Base-by-base conservation (phyloP, 129 eudicot genomes). In the Mikania micrantha region DNA sequence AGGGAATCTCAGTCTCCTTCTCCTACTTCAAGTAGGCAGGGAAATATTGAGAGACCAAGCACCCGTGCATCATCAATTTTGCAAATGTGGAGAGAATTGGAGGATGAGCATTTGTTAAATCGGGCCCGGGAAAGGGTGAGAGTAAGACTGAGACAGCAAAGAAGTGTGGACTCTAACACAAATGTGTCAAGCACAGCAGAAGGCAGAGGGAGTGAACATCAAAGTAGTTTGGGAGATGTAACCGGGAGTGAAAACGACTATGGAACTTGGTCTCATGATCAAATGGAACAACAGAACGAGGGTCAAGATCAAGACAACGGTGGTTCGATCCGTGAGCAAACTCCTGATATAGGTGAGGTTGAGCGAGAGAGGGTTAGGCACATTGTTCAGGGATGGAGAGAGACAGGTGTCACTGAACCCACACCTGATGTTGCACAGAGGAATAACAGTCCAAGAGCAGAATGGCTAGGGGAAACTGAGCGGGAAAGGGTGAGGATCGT, bases 1-100 rank as follows among this genome's bases (percentile, higher is more conserved):
- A 75, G 85, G 41, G 99, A 94, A 74, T 84, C 95, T 20, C 93
- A 85, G 77, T 84, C 96, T 5, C 90, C 88, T 72, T 80, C 95
- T 61, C 96, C 96, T 3, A 80, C 90, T 35, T 86, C 96, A 0
- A 75, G 90, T 77, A 74, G 87, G 69, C 98, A 82, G 76, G 95
- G 99, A 29, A 82, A 84, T 75, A 88, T 81, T 16, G 99, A 94
- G 81, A 87, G 92, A 66, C 90, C 90, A 3, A 85, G 83, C 69
- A 80, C 96, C 2, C 78, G 80, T 36, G 90, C 97, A 6, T 94
- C 99, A 1, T 82, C 99, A 34, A 94, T 94, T 27, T 71, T 94
- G 79, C 99, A 89, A 72, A 94, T 89, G 99, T 94, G 99, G 99
- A 74, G 99, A 57, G 99, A 89, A 73, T 81, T 94, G 90, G 99